These are phyloP conservation scores for Schwanniomyces sp. DNA, from an alignment of 805 yeast genomes.

Conservation along the genomic window DNA sequence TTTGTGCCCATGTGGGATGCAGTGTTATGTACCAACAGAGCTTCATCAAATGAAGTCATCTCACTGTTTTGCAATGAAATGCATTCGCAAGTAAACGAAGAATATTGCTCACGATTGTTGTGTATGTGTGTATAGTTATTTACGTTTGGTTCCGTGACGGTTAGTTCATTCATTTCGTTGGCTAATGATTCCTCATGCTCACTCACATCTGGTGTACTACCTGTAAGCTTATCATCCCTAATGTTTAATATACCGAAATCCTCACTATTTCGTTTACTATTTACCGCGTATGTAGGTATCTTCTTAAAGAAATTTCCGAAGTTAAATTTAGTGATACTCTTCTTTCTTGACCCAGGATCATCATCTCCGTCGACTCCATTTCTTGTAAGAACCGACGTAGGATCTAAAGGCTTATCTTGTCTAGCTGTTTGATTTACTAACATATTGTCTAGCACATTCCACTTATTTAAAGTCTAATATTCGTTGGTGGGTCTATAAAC, in stretches of 20 bases:
- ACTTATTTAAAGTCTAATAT: neutral
- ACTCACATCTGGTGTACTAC: neutral
- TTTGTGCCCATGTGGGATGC: neutral
- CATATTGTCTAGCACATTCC: neutral
- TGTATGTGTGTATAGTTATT: slow-evolving; percentile 3
- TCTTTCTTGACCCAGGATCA: neutral
- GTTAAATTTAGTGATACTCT: slow-evolving; percentile 1
- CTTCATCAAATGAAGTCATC: slow-evolving; percentile 25
- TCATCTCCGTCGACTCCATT: neutral
- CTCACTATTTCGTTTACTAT: neutral
- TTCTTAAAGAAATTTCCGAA: neutral
- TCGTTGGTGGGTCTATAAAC: neutral
- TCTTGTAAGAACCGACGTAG: neutral
- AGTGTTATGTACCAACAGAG: neutral
- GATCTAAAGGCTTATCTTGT: neutral
- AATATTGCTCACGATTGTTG: slow-evolving; percentile 12
- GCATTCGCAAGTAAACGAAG: slow-evolving; percentile 35
- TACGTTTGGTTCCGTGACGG: neutral
- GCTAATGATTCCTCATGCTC: neutral
- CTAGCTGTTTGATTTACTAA: neutral
- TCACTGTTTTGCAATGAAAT: slow-evolving; percentile 38
- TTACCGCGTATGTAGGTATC: neutral
- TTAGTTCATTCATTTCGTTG: neutral
- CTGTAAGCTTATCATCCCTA: neutral
- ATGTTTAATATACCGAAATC: neutral